Conservation (phyloP, 208 protist species). For the Vickermania spadyakhi region DNA sequence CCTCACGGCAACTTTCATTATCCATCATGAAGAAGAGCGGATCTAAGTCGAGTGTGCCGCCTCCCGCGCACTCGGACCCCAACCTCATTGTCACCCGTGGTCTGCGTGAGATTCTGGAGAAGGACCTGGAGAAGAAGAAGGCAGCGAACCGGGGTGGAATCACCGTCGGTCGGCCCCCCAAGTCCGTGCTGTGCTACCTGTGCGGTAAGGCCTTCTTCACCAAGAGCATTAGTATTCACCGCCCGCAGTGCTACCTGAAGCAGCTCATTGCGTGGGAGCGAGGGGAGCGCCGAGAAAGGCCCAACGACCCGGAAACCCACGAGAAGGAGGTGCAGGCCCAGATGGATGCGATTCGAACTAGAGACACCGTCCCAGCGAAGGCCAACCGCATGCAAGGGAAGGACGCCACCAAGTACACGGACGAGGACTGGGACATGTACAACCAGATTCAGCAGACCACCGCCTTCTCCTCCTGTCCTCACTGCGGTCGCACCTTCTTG, state of each 20-base stretch:
- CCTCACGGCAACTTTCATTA: too few species aligned
- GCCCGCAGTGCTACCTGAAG: slow-evolving; percentile 89
- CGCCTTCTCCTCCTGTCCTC: slow-evolving; percentile 72
- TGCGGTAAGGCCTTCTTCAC: slow-evolving; percentile 86
- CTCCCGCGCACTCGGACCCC: slow-evolving; percentile 1
- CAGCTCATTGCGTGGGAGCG: slow-evolving; percentile 85
- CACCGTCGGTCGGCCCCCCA: slow-evolving; percentile 23
- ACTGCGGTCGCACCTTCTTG: slow-evolving; percentile 87
- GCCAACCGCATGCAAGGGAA: not conserved
- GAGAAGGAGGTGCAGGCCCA: slow-evolving; percentile 27
- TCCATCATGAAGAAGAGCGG: not conserved
- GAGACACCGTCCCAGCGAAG: not conserved
- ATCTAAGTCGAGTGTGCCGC: slow-evolving; percentile 1
- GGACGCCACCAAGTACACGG: slow-evolving; percentile 8
- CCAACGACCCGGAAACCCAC: slow-evolving; percentile 45
- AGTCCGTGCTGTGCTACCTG: slow-evolving; percentile 85
- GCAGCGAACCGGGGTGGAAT: slow-evolving; percentile 1
- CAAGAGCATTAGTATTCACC: slow-evolving; percentile 81
- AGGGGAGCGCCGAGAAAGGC: slow-evolving; percentile 64
- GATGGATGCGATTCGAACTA: slow-evolving; percentile 1
- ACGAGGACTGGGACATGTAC: slow-evolving; percentile 43
- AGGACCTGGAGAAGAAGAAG: slow-evolving; percentile 20
- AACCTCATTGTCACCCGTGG: slow-evolving; percentile 60
- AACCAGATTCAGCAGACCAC: slow-evolving; percentile 68
- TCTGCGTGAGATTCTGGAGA: slow-evolving; percentile 59